phyloP scores from a whole-genome alignment of 371 early-diverging fungal genomes.

The Actinomortierella ambigua region DNA sequence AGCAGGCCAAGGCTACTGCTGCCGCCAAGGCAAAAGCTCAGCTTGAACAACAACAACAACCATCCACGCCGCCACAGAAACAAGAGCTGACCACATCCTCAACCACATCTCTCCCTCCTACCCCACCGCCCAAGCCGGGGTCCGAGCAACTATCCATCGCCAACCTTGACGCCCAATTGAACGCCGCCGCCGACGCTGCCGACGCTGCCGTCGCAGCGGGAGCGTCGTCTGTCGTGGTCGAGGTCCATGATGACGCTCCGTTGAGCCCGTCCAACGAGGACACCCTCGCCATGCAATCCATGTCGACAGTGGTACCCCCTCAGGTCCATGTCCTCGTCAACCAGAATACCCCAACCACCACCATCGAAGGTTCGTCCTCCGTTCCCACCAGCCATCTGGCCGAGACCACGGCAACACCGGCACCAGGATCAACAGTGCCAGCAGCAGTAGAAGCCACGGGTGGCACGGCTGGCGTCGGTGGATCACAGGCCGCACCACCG shows the following conservation, averaged over 20 bases:
- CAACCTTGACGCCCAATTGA: background rate
- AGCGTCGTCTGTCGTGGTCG: background rate
- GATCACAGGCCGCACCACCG: background rate
- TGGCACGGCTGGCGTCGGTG: background rate
- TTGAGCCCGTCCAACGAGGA: too few species aligned
- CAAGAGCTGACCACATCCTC: slow-evolving; percentile 5
- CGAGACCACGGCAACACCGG: too few species aligned
- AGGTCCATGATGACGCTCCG: too few species aligned
- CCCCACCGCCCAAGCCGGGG: background rate
- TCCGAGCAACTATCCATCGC: slow-evolving; percentile 1
- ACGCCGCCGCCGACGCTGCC: slow-evolving; percentile 3
- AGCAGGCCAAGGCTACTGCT: slow-evolving; percentile 16
- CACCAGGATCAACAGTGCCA: too few species aligned
- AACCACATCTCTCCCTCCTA: background rate
- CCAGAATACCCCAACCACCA: too few species aligned
- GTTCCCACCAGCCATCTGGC: too few species aligned
- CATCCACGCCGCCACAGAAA: background rate
- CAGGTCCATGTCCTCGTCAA: too few species aligned
- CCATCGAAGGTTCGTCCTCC: too few species aligned
- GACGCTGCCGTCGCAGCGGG: slow-evolving; percentile 1
- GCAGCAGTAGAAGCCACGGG: background rate
- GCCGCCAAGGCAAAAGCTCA: background rate
- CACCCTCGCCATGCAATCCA: too few species aligned
- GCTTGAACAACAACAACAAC: slow-evolving; percentile 5
- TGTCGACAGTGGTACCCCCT: too few species aligned